phyloP scores from a whole-genome alignment of 805 yeast genomes.

The Kregervanrija pseudodelftensis region DNA sequence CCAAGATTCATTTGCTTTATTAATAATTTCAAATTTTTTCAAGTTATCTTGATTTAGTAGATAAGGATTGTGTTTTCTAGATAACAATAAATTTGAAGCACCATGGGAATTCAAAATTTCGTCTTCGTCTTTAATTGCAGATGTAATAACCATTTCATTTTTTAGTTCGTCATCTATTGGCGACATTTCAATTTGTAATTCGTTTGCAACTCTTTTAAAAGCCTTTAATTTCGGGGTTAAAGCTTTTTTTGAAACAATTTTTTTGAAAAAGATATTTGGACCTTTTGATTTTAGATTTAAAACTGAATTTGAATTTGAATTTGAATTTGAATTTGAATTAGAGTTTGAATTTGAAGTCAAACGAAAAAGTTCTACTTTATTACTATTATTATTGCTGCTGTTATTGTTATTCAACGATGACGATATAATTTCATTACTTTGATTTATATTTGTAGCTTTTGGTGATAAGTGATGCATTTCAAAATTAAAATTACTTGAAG shows the following conservation, averaged over 20 bases:
- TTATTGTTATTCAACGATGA: background rate
- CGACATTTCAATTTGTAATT: constrained; percentile 27
- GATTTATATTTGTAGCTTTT: background rate
- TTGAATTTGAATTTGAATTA: too few species aligned
- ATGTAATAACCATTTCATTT: constrained; percentile 29
- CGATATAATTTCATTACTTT: background rate
- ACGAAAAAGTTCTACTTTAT: background rate
- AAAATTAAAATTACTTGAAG: too few species aligned
- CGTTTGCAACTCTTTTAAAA: constrained; percentile 28
- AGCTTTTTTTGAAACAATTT: constrained; percentile 21
- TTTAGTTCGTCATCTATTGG: constrained; percentile 30
- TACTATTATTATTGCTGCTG: background rate
- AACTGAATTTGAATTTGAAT: constrained; percentile 2
- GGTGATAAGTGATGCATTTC: background rate
- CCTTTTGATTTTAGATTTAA: constrained; percentile 3
- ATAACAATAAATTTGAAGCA: constrained; percentile 6
- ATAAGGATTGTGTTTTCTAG: constrained; percentile 1
- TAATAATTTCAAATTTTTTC: constrained; percentile 28
- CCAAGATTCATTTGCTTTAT: constrained; percentile 31
- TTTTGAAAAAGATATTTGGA: constrained; percentile 21
- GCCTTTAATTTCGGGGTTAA: constrained; percentile 29
- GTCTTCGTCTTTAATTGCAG: constrained; percentile 26
- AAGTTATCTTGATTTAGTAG: constrained; percentile 16
- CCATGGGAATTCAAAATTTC: constrained; percentile 13
- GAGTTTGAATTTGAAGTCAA: background rate